Conservation (phyloP, 2,329 filamentous ascomycete genomes). For the Fusarium agapanthi region DNA sequence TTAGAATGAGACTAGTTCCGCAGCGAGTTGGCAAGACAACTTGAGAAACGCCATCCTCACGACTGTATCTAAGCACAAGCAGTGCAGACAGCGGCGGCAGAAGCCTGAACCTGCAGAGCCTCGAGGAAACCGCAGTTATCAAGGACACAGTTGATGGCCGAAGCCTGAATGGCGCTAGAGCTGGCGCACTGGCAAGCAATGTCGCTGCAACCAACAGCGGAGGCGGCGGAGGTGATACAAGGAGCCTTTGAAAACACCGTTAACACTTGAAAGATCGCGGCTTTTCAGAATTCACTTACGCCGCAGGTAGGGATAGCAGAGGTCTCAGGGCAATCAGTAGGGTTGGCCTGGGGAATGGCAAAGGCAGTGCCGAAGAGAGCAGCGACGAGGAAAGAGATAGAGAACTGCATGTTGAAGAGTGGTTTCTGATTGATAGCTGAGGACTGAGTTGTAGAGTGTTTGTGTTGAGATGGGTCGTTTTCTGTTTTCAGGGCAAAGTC, state of each 20-base stretch:
- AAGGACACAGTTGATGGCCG: conserved; percentile 26
- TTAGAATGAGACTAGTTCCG: background rate
- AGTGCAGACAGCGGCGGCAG: conserved; percentile 31
- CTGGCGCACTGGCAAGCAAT: conserved; percentile 30
- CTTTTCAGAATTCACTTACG: background rate
- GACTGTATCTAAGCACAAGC: conserved; percentile 13
- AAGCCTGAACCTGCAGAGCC: conserved; percentile 21
- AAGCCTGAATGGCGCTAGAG: conserved; percentile 24
- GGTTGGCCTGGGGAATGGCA: conserved; percentile 22
- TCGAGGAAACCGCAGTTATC: conserved; percentile 22
- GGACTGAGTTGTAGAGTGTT: background rate
- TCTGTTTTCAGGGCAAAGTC: background rate
- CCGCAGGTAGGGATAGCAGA: conserved; percentile 34
- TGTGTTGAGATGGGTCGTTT: background rate
- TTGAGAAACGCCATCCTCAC: background rate
- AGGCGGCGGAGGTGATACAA: conserved; percentile 28
- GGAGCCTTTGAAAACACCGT: conserved; percentile 1
- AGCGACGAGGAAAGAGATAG: conserved; percentile 11
- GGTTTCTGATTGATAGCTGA: background rate
- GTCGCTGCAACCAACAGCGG: conserved; percentile 26
- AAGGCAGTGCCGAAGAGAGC: conserved; percentile 17
- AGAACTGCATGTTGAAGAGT: conserved; percentile 19
- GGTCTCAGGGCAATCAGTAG: conserved; percentile 26
- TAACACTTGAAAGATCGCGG: background rate
- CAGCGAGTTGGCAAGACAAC: background rate